These are phyloP conservation scores for Monosporascus ibericus DNA, from an alignment of 2,329 filamentous ascomycete genomes.

Conservation along the genomic window DNA sequence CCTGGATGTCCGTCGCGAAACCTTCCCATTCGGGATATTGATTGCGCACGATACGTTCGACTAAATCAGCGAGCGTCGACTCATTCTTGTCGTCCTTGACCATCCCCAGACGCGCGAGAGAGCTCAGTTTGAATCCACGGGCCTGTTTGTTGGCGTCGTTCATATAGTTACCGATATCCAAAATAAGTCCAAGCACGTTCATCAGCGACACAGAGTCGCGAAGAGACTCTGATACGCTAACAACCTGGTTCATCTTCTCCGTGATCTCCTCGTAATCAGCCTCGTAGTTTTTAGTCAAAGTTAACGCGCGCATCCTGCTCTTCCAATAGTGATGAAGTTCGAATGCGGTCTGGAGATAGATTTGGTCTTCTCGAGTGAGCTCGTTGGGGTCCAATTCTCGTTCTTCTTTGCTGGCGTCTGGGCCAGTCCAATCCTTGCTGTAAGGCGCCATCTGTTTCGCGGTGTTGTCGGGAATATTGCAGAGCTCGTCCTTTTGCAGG, in stretches of 20 bases:
- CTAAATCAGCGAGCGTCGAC: conserved; percentile 88
- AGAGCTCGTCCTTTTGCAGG: conserved; percentile 84
- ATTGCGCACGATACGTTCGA: conserved; percentile 92
- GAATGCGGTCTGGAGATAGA: conserved; percentile 87
- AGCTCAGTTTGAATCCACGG: conserved; percentile 94
- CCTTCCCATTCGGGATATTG: conserved; percentile 95
- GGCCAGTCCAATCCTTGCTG: conserved; percentile 91
- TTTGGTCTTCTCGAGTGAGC: conserved; percentile 89
- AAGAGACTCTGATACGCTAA: conserved; percentile 79
- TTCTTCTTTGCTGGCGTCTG: conserved; percentile 68
- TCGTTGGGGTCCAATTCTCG: conserved; percentile 84
- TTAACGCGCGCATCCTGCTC: conserved; percentile 86
- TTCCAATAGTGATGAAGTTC: conserved; percentile 99
- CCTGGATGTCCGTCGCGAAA: conserved; percentile 77
- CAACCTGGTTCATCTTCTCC: conserved; percentile 77
- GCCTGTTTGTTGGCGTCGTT: conserved; percentile 99
- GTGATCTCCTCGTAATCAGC: conserved; percentile 88
- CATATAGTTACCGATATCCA: conserved; percentile 99
- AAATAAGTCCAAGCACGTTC: conserved; percentile 90
- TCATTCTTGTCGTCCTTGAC: conserved; percentile 99
- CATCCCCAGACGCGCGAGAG: conserved; percentile 87
- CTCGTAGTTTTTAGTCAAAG: conserved; percentile 78
- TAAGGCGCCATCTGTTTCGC: conserved; percentile 91
- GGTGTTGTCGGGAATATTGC: conserved; percentile 85
- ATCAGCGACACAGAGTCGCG: conserved; percentile 89